These are phyloP conservation scores for Vigna trinervia DNA, from an alignment of 306 rosid genomes.

Conservation along the genomic window DNA sequence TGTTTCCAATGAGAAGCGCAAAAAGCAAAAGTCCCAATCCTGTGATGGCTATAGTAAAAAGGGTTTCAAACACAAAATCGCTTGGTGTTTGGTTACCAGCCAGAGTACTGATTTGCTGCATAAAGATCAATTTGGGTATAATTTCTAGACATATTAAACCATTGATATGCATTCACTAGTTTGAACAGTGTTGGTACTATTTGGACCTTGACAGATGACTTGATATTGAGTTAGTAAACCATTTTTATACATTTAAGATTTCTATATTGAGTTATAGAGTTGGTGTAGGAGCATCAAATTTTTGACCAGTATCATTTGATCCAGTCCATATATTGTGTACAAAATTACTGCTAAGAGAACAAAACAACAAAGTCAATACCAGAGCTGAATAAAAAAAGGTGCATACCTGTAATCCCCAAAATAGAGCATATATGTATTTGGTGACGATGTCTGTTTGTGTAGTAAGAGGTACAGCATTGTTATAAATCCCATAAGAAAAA, in stretches of 20 bases:
- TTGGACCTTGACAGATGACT: background rate
- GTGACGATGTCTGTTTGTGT: slow-evolving; percentile 9
- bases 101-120: slow-evolving; percentile 90
- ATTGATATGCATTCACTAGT: slow-evolving; percentile 11
- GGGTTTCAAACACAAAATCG: slow-evolving; percentile 72
- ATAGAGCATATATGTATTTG: slow-evolving; percentile 42
- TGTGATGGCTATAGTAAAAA: slow-evolving; percentile 73
- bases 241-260: background rate
- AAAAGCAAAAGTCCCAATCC: slow-evolving; percentile 85
- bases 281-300: background rate
- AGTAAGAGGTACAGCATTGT: slow-evolving; percentile 37
- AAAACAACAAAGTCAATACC: slow-evolving; percentile 10
- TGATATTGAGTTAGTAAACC: background rate
- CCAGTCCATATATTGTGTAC: background rate
- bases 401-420: slow-evolving; percentile 49
- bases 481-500: slow-evolving; percentile 46
- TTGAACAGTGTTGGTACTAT: background rate
- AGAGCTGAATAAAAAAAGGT: background rate
- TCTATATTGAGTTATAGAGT: background rate
- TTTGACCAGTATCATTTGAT: background rate
- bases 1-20: slow-evolving; percentile 89
- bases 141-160: slow-evolving; percentile 20
- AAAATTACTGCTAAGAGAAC: background rate
- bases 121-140: slow-evolving; percentile 36
- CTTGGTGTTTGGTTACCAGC: slow-evolving; percentile 83